Percentiles rank a stretch among this genome's conserved stretches.
Evolutionary conservation across 768 basidiomycete genomes (phyloP).

Genomic region (Tephrocybe sp.): DNA sequence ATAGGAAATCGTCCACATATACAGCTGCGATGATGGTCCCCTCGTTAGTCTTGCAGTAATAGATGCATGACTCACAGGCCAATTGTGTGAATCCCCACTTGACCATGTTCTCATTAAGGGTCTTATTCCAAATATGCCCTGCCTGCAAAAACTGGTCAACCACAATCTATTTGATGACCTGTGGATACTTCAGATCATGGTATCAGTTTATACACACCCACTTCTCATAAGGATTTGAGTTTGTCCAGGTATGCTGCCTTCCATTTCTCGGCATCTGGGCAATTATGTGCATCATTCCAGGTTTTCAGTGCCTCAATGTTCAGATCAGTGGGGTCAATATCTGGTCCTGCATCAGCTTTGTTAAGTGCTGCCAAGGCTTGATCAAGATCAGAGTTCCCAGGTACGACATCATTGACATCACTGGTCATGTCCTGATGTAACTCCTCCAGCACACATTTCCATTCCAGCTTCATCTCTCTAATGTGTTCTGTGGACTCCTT

Average conservation of each 20-base stretch:
- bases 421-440: neutral
- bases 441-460: neutral
- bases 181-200: neutral
- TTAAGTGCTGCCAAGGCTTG: neutral
- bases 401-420: too few species aligned
- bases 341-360: too few species aligned
- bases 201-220: too few species aligned
- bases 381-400: neutral
- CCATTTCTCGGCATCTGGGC: slow-evolving; percentile 15
- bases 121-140: too few species aligned
- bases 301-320: slow-evolving; percentile 6
- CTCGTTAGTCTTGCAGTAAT: neutral
- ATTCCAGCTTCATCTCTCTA: neutral
- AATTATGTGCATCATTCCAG: slow-evolving; percentile 17
- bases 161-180: slow-evolving; percentile 18
- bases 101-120: too few species aligned
- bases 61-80: too few species aligned
- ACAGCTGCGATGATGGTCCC: slow-evolving; percentile 27
- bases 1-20: too few species aligned
- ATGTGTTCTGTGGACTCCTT: neutral
- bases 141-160: too few species aligned
- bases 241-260: neutral
- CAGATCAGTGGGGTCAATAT: slow-evolving; percentile 3
- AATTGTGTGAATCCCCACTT: too few species aligned
- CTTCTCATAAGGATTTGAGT: neutral